phyloP scores from a whole-genome alignment of 2,329 filamentous ascomycete species.

The Periglandula ipomoeae region DNA sequence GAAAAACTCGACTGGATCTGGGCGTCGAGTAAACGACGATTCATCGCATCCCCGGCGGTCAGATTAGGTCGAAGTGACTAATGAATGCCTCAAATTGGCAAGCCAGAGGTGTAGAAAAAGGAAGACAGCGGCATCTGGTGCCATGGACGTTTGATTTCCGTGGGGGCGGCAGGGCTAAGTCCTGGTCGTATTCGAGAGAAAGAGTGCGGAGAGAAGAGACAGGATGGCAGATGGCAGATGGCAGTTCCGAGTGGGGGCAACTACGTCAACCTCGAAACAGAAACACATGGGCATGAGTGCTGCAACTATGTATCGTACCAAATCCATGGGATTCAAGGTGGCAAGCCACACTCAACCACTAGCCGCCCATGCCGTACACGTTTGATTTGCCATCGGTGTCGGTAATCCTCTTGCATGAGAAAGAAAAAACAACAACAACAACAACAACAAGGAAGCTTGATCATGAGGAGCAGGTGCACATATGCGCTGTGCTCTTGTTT shows the following conservation, averaged over 20 bases:
- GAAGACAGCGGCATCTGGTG: background rate
- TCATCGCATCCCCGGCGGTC: background rate
- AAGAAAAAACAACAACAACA: no score
- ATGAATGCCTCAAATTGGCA: no score
- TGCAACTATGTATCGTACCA: background rate
- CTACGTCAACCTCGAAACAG: background rate
- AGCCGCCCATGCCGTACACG: no score
- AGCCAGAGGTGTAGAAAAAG: no score
- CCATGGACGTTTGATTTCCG: background rate
- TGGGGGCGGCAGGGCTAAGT: background rate
- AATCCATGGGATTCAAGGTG: background rate
- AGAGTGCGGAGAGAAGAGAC: constrained; percentile 7
- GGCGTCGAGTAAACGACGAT: background rate
- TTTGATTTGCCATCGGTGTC: no score
- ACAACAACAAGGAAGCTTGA: no score
- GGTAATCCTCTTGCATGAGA: no score
- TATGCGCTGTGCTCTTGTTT: no score
- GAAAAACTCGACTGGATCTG: no score
- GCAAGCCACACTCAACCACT: background rate
- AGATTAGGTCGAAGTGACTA: no score
- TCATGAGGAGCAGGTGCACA: no score
- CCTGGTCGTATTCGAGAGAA: background rate
- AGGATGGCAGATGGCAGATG: background rate
- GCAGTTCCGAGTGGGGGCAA: background rate
- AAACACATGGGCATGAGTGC: background rate